phyloP scores from a whole-genome alignment of 169 alveolate genomes.

The Theileria orientalis region DNA sequence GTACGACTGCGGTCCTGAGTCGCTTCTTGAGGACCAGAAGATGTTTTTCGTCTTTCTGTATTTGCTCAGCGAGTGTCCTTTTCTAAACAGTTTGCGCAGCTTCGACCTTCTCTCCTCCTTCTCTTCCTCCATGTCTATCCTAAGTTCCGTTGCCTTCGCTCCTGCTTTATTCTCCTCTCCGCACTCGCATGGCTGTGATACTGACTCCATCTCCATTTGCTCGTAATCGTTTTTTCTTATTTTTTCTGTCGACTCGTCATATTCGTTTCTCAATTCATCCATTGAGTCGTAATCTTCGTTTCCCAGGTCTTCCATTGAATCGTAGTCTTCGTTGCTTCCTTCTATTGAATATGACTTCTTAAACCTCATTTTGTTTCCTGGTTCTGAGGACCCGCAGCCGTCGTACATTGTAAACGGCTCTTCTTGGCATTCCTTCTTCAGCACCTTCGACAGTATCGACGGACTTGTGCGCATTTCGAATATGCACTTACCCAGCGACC shows the following conservation, averaged over 20 bases:
- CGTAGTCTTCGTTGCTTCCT: neutral
- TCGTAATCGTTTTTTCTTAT: neutral
- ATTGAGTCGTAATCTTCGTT: too few species aligned
- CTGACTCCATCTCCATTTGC: neutral
- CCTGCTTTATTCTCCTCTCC: neutral
- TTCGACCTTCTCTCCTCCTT: neutral
- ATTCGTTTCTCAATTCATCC: too few species aligned
- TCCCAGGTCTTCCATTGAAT: neutral
- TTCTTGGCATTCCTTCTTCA: neutral
- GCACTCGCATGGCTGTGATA: neutral
- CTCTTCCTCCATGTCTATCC: neutral
- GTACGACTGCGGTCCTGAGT: too few species aligned
- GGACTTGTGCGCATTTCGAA: constrained; percentile 66
- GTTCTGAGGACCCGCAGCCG: neutral
- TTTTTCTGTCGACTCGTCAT: too few species aligned
- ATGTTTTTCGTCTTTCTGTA: neutral
- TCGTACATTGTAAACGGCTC: constrained; percentile 10
- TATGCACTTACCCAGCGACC: constrained; percentile 70
- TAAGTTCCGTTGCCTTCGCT: neutral
- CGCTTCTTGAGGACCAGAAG: constrained; percentile 17
- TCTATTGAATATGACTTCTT: neutral
- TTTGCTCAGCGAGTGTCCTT: neutral
- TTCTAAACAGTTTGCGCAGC: too few species aligned
- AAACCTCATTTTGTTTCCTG: too few species aligned
- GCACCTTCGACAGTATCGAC: neutral